Evolutionary conservation across 2,329 filamentous ascomycete genomes (phyloP), one percentile per base, ranked within the genome.

Genomic region (Phialophora verrucosa): DNA sequence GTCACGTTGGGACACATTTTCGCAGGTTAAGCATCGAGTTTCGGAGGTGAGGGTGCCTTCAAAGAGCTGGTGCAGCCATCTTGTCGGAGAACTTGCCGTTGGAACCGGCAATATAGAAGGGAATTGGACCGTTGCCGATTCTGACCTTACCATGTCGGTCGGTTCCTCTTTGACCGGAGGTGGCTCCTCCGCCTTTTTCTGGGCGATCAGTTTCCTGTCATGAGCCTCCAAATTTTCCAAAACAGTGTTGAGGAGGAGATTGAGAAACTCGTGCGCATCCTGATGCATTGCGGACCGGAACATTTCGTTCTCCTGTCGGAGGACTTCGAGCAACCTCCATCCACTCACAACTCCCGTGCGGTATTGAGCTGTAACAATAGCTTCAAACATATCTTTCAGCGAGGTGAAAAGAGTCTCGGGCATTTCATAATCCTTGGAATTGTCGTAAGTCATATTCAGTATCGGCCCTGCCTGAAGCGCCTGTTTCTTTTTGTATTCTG

Each of bases 261-360:
- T 96, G 73, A 98, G 87, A 72, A 99, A 99, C 76, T 99, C 95
- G 78, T 99, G 95, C 1, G 95, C 95, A 76, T 99, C 95, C 77
- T 99, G 95, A 78, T 99, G 95, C 91, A 97, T 97, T 3, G 93
- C 91, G 47, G 93, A 94, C 65, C 93, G 89, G 75, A 99, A 99
- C 90, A 97, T 93, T 78, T 99, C 95, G 76, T 99, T 96, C 73
- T 98, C 92, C 69, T 91, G 88, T 75, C 93, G 92, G 75, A 99
- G 88, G 29, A 97, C 93, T 75, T 99, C 94, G 42, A 99, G 83
- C 70, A 99, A 97, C 69, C 93, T 90, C 74, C 94, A 90, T 1
- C 95, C 95, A 74, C 93, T 96, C 50, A 98, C 85, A 11, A 99
- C 92, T 17, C 95, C 95, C 6, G 91, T 95, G 63, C 93, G 88